A percentile compares a stretch with the other conserved stretches of the same genome.
Evolutionary conservation across 2,329 filamentous ascomycete genomes (phyloP).

Genomic region (Nemania sp.): DNA sequence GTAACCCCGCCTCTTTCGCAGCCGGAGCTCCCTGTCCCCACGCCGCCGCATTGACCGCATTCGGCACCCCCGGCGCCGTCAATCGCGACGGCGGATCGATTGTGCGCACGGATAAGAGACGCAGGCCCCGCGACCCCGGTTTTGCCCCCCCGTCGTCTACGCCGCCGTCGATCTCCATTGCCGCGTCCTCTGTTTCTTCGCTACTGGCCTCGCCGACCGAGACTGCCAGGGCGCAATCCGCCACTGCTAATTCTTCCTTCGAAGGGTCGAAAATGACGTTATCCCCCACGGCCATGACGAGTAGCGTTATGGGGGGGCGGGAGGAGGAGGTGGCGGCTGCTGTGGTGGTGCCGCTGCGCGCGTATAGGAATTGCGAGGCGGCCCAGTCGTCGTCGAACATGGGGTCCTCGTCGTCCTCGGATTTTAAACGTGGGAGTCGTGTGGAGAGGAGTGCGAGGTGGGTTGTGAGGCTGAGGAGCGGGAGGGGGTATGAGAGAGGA

Average conservation of each 20-base stretch:
- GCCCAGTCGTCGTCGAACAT: conserved; percentile 99
- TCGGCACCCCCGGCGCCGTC: conserved; percentile 77
- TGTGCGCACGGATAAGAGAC: conserved; percentile 76
- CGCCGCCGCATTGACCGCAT: conserved; percentile 70
- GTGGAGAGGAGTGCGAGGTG: conserved; percentile 93
- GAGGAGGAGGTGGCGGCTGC: conserved; percentile 42
- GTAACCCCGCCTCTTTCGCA: conserved; percentile 57
- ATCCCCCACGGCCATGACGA: conserved; percentile 86
- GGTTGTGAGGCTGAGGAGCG: conserved; percentile 90
- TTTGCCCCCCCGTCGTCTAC: conserved; percentile 37
- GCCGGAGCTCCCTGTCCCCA: conserved; percentile 52
- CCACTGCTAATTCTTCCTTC: conserved; percentile 91
- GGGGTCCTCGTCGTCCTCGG: conserved; percentile 92
- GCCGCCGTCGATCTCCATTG: conserved; percentile 49
- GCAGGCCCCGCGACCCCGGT: conserved; percentile 58
- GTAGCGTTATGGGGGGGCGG: conserved; percentile 86
- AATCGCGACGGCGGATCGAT: conserved; percentile 80
- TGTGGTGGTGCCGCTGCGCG: conserved; percentile 54
- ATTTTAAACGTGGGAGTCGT: conserved; percentile 84
- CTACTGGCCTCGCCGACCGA: conserved; percentile 70
- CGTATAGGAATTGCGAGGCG: conserved; percentile 81
- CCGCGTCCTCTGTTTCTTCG: conserved; percentile 39
- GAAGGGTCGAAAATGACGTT: conserved; percentile 96
- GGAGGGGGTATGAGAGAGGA: conserved; percentile 91
- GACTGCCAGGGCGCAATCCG: conserved; percentile 87